Evolutionary conservation across 768 basidiomycete species (phyloP), one percentile per base, ranked within the genome.

Genomic region (Podaxis pistillaris): DNA sequence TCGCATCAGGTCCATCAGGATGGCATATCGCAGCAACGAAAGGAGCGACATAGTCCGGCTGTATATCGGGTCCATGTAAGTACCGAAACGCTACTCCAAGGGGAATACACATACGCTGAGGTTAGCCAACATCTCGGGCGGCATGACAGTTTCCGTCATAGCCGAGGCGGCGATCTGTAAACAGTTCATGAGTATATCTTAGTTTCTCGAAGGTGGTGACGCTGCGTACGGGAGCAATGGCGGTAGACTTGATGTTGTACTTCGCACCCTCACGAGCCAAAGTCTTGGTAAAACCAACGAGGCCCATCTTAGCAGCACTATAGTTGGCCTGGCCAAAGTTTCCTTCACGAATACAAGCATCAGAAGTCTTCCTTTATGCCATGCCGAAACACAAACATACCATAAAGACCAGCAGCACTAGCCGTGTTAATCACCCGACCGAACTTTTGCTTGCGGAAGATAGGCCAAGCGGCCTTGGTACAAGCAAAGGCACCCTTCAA

Each of bases 271-370:
- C 97, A 24, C 85, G 79, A 2, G 96, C 94, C 38, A 99, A 83
- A 4, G 96, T 94, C 73, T 94, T 94, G 17, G 95, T 93, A 76
- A 98, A 97, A 0, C 81, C 89, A 56, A 98, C 82, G 38, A 99
- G 84, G 66, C 89, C 94, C 93, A 97, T 96, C 83, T 99, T 98
- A 1, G 96, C 96, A 1, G 96, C 94, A 52, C 94, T 95, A 75
- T 98, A 99, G 74, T 98, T 99, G 12, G 94, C 89, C 75, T 98
- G 96, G 9, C 97, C 97, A 71, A 96, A 92, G 79, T 96, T 98
- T 7, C 94, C 91, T 93, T 64, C 33, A 15, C 38, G 52, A 33
- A 33, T 33, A 33, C 33, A 33, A 33, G 33, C 1, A 33, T 33
- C 33, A 33, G 33, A 7, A 33, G 8, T 7, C 8, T 9, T 9